Conservation (phyloP, 352 stramenopile genomes). For the Nannochloropsis limnetica region DNA sequence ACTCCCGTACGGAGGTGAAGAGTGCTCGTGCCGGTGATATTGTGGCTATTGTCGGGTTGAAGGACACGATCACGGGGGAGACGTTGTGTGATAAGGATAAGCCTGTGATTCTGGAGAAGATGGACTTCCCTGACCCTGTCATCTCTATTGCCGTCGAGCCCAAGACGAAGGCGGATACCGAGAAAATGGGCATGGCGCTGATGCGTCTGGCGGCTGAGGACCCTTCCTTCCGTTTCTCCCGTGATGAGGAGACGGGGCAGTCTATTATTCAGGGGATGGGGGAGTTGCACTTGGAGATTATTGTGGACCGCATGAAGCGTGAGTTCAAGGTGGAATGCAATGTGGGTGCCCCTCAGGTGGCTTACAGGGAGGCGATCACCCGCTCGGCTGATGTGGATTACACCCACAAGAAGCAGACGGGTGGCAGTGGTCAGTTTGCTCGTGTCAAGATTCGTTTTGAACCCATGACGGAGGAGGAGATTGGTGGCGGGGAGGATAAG, state of each 20-base stretch:
- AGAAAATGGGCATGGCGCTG: conserved; percentile 73
- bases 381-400: conserved; percentile 65
- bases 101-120: conserved; percentile 72
- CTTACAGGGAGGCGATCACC: conserved; percentile 74
- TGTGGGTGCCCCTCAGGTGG: conserved; percentile 69
- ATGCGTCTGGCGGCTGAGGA: conserved; percentile 69
- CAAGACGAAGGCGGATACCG: conserved; percentile 73
- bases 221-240: conserved; percentile 69
- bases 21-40: conserved; percentile 69
- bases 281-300: conserved; percentile 77
- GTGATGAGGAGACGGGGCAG: conserved; percentile 62
- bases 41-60: conserved; percentile 68
- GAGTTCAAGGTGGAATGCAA: conserved; percentile 73
- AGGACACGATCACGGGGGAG: conserved; percentile 74
- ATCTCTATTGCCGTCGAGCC: conserved; percentile 74
- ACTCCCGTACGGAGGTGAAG: conserved; percentile 73
- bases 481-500: neutral
- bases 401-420: conserved; percentile 76
- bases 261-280: conserved; percentile 73
- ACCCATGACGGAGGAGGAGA: conserved; percentile 57
- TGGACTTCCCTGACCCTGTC: conserved; percentile 75
- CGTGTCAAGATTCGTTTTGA: conserved; percentile 69
- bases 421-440: conserved; percentile 70
- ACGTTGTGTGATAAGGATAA: conserved; percentile 65
- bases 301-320: conserved; percentile 73